Conservation (phyloP, 768 basidiomycete genomes). For the Neoboletus brunneissimus region DNA sequence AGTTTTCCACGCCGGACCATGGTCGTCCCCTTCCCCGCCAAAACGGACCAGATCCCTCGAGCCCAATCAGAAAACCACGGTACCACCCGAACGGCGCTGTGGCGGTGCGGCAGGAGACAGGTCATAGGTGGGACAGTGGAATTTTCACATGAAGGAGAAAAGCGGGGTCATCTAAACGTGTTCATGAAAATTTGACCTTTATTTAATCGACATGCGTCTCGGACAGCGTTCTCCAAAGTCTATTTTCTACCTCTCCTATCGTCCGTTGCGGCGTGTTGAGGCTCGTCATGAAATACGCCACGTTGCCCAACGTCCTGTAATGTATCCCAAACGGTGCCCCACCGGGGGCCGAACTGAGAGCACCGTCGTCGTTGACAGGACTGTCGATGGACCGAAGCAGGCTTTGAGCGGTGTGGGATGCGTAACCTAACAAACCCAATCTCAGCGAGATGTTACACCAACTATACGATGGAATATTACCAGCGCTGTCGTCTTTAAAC, state of each 20-base stretch:
- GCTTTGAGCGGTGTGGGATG: conserved; percentile 62
- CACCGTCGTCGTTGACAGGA: conserved; percentile 21
- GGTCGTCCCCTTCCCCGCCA: too few relatives aligned
- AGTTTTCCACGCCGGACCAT: too few relatives aligned
- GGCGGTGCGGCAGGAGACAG: too few relatives aligned
- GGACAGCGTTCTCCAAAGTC: conserved; percentile 46
- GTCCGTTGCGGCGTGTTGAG: conserved; percentile 62
- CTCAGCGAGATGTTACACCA: neutral
- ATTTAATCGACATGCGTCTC: neutral
- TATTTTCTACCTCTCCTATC: conserved; percentile 60
- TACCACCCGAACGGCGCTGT: too few relatives aligned
- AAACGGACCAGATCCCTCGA: too few relatives aligned
- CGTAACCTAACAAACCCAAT: conserved; percentile 41
- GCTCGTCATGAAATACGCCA: conserved; percentile 91
- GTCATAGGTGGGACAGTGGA: too few relatives aligned
- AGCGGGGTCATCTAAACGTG: neutral
- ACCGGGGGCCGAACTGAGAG: conserved; percentile 44
- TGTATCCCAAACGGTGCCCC: conserved; percentile 69
- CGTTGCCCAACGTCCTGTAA: conserved; percentile 84
- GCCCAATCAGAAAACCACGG: too few relatives aligned
- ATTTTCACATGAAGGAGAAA: too few relatives aligned
- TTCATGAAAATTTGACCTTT: neutral
- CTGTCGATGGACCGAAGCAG: conserved; percentile 52
- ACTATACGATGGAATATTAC: conserved; percentile 36
- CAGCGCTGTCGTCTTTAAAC: conserved; percentile 53